Base-by-base conservation (phyloP, 2,329 filamentous ascomycete genomes). In the Lachnellula hyalina region DNA sequence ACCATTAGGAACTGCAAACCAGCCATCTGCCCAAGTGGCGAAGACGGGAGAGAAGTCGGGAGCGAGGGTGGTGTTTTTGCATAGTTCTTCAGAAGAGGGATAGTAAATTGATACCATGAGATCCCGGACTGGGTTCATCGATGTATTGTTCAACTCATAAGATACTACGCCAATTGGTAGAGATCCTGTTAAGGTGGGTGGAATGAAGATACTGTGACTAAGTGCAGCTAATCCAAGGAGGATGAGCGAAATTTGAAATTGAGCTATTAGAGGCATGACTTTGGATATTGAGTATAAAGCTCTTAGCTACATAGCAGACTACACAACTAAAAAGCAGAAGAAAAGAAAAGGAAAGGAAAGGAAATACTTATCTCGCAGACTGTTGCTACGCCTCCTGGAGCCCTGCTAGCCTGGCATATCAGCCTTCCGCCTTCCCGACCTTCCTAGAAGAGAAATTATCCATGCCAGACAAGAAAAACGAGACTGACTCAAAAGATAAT, bases 21-120 rank as follows among this genome's bases (percentile, higher is more conserved):
- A 25, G 3, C 34, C 38, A 14, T 50, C 54, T 8, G 53, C 53
- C 28, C 40, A 21, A 41, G 52, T 25, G 21, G 34, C 34, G 17
- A 54, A 48, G 7, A n/a, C 15, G 21, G 56, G 51, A 2, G 59
- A 41, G 21, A 54, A 53, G 23, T 40, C 52, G 15, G 51, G 47
- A 8, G 60, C 50, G 14, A 57, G 51, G 9, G 54, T 35, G 19
- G 56, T 54, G 40, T 38, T 23, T 23, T 38, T 23, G 17, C 38
- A 36, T 28, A 42, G n/a, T 9, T 47, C 25, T 21, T 40, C 19
- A 7, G 38, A 40, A 21, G 51, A 45, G 2, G 60, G 61, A 25
- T 60, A 62, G 48, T 57, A 61, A 23, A 59, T 42, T 38, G 61
- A 63, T 19, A 59, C 40, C 48, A 62, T 61, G 32, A 61, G 35